Evolutionary conservation across 371 early-diverging fungal genomes (phyloP), one percentile per base, ranked within the genome.

Genomic region (Syncephalastrum monosporum): DNA sequence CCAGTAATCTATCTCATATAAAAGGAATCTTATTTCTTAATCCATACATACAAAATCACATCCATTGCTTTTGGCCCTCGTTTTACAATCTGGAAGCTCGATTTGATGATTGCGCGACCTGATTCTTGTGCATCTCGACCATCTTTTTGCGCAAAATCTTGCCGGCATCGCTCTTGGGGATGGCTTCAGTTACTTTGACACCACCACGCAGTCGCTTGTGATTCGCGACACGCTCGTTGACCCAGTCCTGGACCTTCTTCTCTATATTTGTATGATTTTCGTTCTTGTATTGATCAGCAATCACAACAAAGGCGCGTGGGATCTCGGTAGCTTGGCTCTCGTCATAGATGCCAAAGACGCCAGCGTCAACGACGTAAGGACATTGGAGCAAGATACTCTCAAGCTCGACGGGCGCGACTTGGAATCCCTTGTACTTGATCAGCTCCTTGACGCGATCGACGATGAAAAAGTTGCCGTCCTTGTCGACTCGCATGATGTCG

Each of bases 151-250:
- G 68, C 33, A 94, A 69, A 14, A 93, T 88, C 75, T 94, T 93
- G 17, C 93, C 94, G 42, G 86, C 76, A 2, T 91, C 56, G 15
- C 77, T 79, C 61, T 91, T 93, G 4, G 94, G 94, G 27, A 94
- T 88, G 13, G 67, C 67, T 10, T 82, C 76, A 7, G 87, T 77
- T 57, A 92, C 74, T 7, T 61, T 69, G 25, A 90, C 80, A 0
- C 93, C 94, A 12, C 93, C 94, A 21, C 91, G 76, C 41, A 94
- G 63, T 42, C 80, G 77, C 77, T 94, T 94, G 77, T 92, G 82
- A 1, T 55, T 61, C 13, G 78, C 78, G 2, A 92, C 75, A 71
- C 82, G 91, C 16, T 75, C 65, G 14, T 75, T 73, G 8, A 90
- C 71, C 75, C 81, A 90, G 33, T 61, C 56, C 21, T 67, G 59